phyloP scores from a whole-genome alignment of 305 asterid species.

The Caryopteris hybrid region DNA sequence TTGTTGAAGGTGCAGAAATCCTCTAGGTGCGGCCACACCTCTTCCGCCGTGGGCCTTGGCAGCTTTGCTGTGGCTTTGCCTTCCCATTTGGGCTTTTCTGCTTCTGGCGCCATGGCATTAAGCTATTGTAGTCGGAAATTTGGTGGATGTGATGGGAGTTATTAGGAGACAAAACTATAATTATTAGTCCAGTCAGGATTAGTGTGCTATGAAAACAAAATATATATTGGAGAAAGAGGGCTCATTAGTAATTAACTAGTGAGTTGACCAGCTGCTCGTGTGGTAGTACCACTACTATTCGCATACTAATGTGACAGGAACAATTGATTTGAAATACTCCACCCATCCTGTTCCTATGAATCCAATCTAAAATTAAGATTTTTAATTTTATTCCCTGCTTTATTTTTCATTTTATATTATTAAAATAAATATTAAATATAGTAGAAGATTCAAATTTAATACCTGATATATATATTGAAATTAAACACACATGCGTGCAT shows the following conservation, averaged over 20 bases:
- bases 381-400: no score
- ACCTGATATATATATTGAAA: no score
- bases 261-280: no score
- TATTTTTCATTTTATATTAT: no score
- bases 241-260: background rate
- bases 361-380: no score
- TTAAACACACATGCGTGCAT: no score
- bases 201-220: background rate
- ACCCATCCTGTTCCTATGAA: no score
- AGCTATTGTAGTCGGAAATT: background rate
- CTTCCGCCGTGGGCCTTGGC: conserved; percentile 24
- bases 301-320: no score
- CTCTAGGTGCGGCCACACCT: conserved; percentile 61
- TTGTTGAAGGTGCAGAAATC: conserved; percentile 59
- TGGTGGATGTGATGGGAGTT: background rate
- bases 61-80: conserved; percentile 53
- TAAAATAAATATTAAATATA: no score
- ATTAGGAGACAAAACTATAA: background rate
- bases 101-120: conserved; percentile 25
- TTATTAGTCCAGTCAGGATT: background rate
- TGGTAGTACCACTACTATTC: no score
- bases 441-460: no score
- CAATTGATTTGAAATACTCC: no score
- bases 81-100: conserved; percentile 42
- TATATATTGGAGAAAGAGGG: background rate